These are phyloP conservation scores for Kazachstania sp. DNA, from an alignment of 1,139 yeast genomes.

Conservation along the genomic window DNA sequence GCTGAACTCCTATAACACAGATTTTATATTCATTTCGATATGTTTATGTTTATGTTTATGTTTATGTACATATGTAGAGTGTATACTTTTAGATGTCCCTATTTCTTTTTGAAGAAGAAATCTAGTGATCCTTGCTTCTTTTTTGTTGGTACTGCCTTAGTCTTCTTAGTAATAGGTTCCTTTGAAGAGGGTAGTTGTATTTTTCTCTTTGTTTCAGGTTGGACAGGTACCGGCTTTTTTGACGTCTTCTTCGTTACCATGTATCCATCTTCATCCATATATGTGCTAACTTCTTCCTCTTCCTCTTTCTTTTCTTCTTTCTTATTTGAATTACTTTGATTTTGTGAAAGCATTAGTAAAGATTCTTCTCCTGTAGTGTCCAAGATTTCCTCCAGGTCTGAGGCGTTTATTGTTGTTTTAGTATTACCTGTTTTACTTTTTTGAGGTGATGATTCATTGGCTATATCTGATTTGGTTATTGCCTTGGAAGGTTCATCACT, in stretches of 20 bases:
- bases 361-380: constrained; percentile 31
- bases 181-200: not conserved
- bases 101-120: constrained; percentile 21
- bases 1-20: not conserved
- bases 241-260: constrained; percentile 22
- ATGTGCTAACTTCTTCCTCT: constrained; percentile 11
- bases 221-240: constrained; percentile 7
- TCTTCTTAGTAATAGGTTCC: constrained; percentile 6
- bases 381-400: constrained; percentile 21
- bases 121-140: constrained; percentile 26
- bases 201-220: constrained; percentile 7
- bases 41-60: too few relatives aligned
- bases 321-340: not conserved
- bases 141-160: constrained; percentile 9
- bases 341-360: constrained; percentile 12
- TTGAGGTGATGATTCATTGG: not conserved
- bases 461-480: not conserved
- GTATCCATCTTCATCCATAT: constrained; percentile 30
- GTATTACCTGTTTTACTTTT: not conserved
- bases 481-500: constrained; percentile 9
- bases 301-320: not conserved
- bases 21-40: not conserved
- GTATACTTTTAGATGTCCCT: not conserved
- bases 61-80: not conserved
- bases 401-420: constrained; percentile 5